Evolutionary conservation across 164 flowering plant species (phyloP), one percentile per base, ranked within the genome.

Genomic region (Berberis thunbergii): DNA sequence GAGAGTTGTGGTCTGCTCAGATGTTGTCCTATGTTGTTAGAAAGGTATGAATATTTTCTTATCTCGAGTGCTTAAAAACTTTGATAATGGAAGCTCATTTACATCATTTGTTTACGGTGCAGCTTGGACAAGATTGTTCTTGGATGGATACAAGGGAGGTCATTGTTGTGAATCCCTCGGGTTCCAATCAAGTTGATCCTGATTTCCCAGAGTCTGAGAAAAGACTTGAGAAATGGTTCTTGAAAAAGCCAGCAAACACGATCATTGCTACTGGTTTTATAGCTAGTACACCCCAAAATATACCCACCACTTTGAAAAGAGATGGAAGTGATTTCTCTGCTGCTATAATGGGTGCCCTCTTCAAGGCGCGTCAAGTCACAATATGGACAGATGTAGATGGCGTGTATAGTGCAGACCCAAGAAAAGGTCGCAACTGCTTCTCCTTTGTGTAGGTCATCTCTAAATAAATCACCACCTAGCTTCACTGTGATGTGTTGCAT

Each of bases 301-400:
- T 94, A 59, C 97, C 99, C 40, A 94, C 97, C 57, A 94, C 99
- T 62, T 78, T 94, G 80, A 94, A 91, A 73, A 80, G 99, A 78
- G 99, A 94, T 78, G 99, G 99, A 57, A 94, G 99, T 76, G 97
- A 94, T 73, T 94, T 94, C 69, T 94, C 99, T 69, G 97, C 99
- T 43, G 96, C 99, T 66, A 91, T 94, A 63, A 85, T 94, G 91
- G 99, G 99, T 67, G 86, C 96, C 62, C 78, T 94, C 4, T 67
- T 94, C 49, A 78, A 74, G 78, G 96, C 99, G 49, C 78, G 83
- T 41, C 89, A 85, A 73, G 96, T 94, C 65, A 94, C 99, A 64
- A 94, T 94, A 67, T 94, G 97, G 99, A 94, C 99, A 40, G 99
- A 91, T 70, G 99, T 94, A 64, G 88, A 94, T 79, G 99, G 99